These are phyloP conservation scores for Cyberlindnera euphorbiiphila DNA, from an alignment of 805 yeast species.

Conservation along the genomic window DNA sequence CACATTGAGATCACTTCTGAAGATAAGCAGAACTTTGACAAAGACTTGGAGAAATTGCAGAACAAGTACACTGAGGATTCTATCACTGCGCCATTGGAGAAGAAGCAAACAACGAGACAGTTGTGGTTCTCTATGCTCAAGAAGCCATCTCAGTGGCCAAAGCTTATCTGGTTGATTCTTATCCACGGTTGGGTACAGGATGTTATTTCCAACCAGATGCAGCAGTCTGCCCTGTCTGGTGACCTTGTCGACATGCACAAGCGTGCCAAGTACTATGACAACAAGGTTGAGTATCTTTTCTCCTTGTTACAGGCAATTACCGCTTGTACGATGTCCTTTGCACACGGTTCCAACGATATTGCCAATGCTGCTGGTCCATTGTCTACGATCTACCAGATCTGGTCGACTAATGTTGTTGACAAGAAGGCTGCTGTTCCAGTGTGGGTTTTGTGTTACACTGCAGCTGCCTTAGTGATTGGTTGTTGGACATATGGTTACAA, in stretches of 20 bases:
- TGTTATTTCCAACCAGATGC: conserved; percentile 48
- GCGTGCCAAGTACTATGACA: conserved; percentile 62
- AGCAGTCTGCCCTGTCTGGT: conserved; percentile 39
- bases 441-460: conserved; percentile 70
- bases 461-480: conserved; percentile 63
- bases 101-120: conserved; percentile 34
- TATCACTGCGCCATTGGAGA: conserved; percentile 21
- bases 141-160: conserved; percentile 53
- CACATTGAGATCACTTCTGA: conserved; percentile 17
- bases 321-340: conserved; percentile 77
- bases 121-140: conserved; percentile 37
- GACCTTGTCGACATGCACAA: conserved; percentile 48
- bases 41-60: conserved; percentile 22
- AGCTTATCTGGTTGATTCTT: conserved; percentile 43
- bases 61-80: conserved; percentile 10
- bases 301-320: conserved; percentile 68
- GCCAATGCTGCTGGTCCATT: conserved; percentile 77
- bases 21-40: conserved; percentile 22
- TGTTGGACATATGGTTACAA: conserved; percentile 69
- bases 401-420: conserved; percentile 47
- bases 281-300: conserved; percentile 64
- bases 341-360: conserved; percentile 80
- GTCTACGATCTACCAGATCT: conserved; percentile 57
- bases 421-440: conserved; percentile 57
- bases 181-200: conserved; percentile 65